Evolutionary conservation across 176 grass and related monocot species (phyloP), one percentile per base, ranked within the genome.

Genomic region (Eleusine coracana): DNA sequence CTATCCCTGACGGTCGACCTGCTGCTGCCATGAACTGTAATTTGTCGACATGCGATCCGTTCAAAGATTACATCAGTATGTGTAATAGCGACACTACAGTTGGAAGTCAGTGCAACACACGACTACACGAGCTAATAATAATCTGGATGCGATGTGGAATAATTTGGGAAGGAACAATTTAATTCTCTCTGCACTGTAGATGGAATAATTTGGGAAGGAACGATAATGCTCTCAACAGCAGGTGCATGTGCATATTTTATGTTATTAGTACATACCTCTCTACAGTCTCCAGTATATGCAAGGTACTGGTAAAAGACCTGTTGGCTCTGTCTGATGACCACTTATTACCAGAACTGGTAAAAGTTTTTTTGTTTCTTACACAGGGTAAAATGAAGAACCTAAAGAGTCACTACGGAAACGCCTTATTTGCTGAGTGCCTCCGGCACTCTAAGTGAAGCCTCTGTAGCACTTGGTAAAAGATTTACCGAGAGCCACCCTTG

Each of bases 21-120:
- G 77, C 86, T 54, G 5, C 52, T 50, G n/a, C 76, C 48, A 45
- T 84, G 80, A 84, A 84, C 76, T 74, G 61, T 84, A 84, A 68
- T 62, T 84, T 88, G 70, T 84, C 81, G 21, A 23, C 12, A 65
- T 66, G 42, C 25, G 65, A 27, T 62, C 66, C 59, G 39, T 40
- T 49, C 39, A 38, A 59, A 68, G 12, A 56, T 68, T 56, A 12
- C 67, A 23, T 12, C 41, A 44, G 41, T 44, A 11, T 46, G 11
- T 46, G 14, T 49, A 63, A 18, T 23, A 25, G 28, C 3, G 51
- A 71, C 58, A 23, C 4, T 45, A 29, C 34, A 55, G 45, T 73
- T 55, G 50, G 23, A 73, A 79, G 29, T 62, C 46, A 76, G 73
- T 62, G 64, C 72, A 11, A 59, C 62, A 38, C 28, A 46, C 23